A percentile compares a stretch with the other conserved stretches of the same genome.
Conservation (phyloP, 768 basidiomycete species). For the Russula sp. region DNA sequence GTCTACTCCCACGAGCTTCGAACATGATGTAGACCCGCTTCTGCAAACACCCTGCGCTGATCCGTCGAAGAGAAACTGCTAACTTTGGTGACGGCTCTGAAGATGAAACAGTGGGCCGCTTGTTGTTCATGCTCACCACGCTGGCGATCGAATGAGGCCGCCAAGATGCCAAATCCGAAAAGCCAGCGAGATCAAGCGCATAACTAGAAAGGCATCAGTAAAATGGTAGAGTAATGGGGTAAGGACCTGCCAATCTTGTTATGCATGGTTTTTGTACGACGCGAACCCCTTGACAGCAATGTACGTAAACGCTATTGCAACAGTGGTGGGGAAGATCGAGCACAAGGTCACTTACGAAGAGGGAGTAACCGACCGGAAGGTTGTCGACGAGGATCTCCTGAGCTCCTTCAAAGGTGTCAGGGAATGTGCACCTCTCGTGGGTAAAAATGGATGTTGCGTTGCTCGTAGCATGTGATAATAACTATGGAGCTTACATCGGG, state of each 20-base stretch:
- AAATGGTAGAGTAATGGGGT: not conserved
- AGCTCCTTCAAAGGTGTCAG: constrained; percentile 9
- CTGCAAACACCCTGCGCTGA: not conserved
- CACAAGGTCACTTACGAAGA: constrained; percentile 16
- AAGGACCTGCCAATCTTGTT: constrained; percentile 11
- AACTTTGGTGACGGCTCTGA: not conserved
- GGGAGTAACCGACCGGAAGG: constrained; percentile 16
- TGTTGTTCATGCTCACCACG: not conserved
- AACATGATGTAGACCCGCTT: not conserved
- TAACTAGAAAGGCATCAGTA: not conserved
- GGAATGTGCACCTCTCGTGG: too few species aligned
- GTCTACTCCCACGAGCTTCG: not conserved
- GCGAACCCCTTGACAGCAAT: constrained; percentile 22
- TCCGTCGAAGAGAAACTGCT: not conserved
- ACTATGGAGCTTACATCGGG: not conserved
- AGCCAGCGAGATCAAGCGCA: not conserved
- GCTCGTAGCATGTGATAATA: constrained; percentile 9
- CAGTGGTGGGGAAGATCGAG: constrained; percentile 24
- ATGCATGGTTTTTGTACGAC: constrained; percentile 17
- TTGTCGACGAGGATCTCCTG: constrained; percentile 7
- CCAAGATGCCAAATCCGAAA: not conserved
- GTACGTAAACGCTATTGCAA: constrained; percentile 24
- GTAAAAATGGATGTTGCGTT: constrained; percentile 15
- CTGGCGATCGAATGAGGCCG: not conserved
- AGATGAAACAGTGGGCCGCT: too few species aligned